Evolutionary conservation across 257 asterid species (phyloP), one percentile per base, ranked within the genome.

Genomic region (Nicotiana paniculata): DNA sequence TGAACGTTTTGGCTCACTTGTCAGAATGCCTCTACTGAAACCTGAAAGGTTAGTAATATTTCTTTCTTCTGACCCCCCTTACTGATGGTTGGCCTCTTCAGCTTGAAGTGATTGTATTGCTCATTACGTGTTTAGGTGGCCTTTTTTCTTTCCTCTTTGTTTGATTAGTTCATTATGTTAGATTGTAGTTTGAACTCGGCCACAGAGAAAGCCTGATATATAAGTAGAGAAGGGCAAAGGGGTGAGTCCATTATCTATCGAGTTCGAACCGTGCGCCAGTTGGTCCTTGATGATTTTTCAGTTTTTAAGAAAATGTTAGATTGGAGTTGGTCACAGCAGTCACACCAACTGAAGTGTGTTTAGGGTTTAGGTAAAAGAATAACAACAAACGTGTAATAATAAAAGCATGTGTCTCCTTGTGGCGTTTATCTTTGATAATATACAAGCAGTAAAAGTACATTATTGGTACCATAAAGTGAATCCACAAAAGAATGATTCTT

Each of bases 1-100:
- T 83, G 97, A 93, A 82, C 97, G 98, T 26, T 94, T 96, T 83
- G 98, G 99, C 86, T 88, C 97, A 6, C 85, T 94, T 85, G 98
- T 93, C 89, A 96, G 90, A 92, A 92, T 96, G 88, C 99, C 99
- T 87, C 84, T 96, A 83, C 90, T 96, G 86, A 84, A 88, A 86
- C 65, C 97, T 83, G 89, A 89, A 84, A 91, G 99, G 99, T 96
- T 65, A 77, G 84, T n/a, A 53, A 69, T 30, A 80, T 86, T 12
- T 81, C 32, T 30, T 79, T 61, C 46, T 32, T 16, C 32, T 74
- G 79, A 48, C 4, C 21, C 58, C 0, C n/a, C 18, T 13, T 53
- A 53, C 3, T 13, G 58, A 15, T 53, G 58, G 18, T 12, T 53
- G 58, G 58, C 18, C 18, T 53, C 58, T 53, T 53, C 58, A 53